Evolutionary conservation across 2,329 filamentous ascomycete genomes (phyloP).

Genomic region (Diaporthe citri): DNA sequence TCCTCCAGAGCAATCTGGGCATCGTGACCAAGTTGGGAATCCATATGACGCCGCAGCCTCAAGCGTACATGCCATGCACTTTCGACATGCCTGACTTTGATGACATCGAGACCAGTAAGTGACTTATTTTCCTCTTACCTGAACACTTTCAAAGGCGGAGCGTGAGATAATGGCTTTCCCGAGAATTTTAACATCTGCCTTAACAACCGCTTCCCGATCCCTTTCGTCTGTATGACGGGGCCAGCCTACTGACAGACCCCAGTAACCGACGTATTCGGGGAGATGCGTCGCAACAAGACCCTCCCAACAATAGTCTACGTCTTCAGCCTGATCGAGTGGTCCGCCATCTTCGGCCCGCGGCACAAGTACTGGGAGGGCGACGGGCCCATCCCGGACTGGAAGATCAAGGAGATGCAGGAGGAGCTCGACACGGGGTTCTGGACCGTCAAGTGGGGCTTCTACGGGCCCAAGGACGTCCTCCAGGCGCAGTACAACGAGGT

Average conservation of each 20-base stretch:
- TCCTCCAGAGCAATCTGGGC: constrained; percentile 65
- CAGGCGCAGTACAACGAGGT: constrained; percentile 59
- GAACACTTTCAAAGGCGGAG: background rate
- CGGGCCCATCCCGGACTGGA: constrained; percentile 59
- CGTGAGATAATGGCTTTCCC: no score
- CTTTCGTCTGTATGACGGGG: fast-evolving
- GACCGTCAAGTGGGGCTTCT: constrained; percentile 60
- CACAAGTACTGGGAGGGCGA: constrained; percentile 58
- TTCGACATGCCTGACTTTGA: constrained; percentile 60
- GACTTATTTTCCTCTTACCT: background rate
- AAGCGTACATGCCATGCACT: constrained; percentile 60
- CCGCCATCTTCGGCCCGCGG: constrained; percentile 56
- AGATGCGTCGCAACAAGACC: constrained; percentile 57
- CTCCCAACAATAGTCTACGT: constrained; percentile 59
- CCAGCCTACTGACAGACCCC: background rate
- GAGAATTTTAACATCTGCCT: no score
- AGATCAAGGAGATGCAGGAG: constrained; percentile 56
- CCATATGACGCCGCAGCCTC: constrained; percentile 54
- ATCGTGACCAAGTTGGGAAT: constrained; percentile 69
- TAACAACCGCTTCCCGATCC: no score
- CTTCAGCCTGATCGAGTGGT: constrained; percentile 60
- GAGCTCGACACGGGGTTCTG: constrained; percentile 58
- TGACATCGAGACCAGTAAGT: constrained; percentile 56
- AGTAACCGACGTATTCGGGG: constrained; percentile 56
- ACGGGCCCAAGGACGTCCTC: constrained; percentile 56